A percentile compares a stretch with the other conserved stretches of the same genome.
Conservation (phyloP, 2,329 filamentous ascomycete species). For the Aspergillus sojae region DNA sequence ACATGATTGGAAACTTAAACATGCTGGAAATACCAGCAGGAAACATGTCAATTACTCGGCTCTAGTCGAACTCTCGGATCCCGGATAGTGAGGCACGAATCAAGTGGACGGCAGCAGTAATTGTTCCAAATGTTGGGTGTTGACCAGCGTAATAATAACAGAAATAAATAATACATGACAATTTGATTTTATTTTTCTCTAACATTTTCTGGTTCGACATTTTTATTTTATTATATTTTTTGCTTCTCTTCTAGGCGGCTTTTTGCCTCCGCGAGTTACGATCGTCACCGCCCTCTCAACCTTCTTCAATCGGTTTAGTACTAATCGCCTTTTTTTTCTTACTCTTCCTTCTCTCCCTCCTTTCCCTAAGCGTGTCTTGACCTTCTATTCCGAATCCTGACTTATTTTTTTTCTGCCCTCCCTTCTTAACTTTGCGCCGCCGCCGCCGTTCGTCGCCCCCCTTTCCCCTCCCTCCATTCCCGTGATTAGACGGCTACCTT, state of each 20-base stretch:
- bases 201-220: neutral
- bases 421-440: slow-evolving; percentile 24
- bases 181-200: neutral
- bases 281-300: slow-evolving; percentile 27
- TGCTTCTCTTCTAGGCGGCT: neutral
- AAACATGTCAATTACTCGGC: slow-evolving; percentile 15
- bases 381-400: slow-evolving; percentile 9
- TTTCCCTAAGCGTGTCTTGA: slow-evolving; percentile 2
- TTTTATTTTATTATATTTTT: slow-evolving; percentile 5
- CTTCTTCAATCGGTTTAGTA: slow-evolving; percentile 17
- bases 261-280: slow-evolving; percentile 27
- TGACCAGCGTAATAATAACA: slow-evolving; percentile 6
- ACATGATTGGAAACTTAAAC: slow-evolving; percentile 1
- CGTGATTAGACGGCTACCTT: slow-evolving; percentile 26
- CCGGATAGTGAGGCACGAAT: slow-evolving; percentile 23
- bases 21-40: neutral
- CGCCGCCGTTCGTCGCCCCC: slow-evolving; percentile 19
- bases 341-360: slow-evolving; percentile 12
- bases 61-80: slow-evolving; percentile 20
- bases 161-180: slow-evolving; percentile 3
- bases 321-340: slow-evolving; percentile 14
- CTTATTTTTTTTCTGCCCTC: slow-evolving; percentile 10
- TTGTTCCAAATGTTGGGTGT: slow-evolving; percentile 22
- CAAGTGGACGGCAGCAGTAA: slow-evolving; percentile 23
- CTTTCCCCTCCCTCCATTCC: slow-evolving; percentile 26